Percentiles rank a stretch among this genome's conserved stretches.
Conservation (phyloP, 768 basidiomycete species). For the Baorangia bicolor region DNA sequence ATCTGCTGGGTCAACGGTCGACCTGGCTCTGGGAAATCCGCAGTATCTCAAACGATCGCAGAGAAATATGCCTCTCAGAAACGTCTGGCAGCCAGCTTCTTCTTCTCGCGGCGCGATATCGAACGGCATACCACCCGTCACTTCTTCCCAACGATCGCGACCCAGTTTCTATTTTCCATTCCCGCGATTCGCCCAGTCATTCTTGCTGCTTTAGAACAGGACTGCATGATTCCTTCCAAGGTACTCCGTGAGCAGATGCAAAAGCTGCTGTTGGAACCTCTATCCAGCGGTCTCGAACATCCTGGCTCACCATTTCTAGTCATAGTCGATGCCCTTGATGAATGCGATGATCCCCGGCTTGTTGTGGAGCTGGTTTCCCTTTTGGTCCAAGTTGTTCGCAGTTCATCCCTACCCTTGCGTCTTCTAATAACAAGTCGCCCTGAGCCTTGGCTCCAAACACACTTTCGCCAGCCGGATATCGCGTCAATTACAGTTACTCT, state of each 20-base stretch:
- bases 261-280: slow-evolving; percentile 23
- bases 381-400: slow-evolving; percentile 13
- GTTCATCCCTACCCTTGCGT: slow-evolving; percentile 18
- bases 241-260: slow-evolving; percentile 26
- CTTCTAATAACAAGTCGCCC: slow-evolving; percentile 26
- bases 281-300: slow-evolving; percentile 1
- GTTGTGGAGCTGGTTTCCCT: slow-evolving; percentile 23
- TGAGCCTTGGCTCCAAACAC: slow-evolving; percentile 15
- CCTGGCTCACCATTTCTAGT: slow-evolving; percentile 13
- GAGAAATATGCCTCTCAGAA: slow-evolving; percentile 11
- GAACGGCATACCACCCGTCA: slow-evolving; percentile 18
- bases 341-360: slow-evolving; percentile 24
- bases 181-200: slow-evolving; percentile 16
- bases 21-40: slow-evolving; percentile 20
- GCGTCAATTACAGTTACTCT: slow-evolving; percentile 6
- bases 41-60: slow-evolving; percentile 29
- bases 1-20: slow-evolving; percentile 23
- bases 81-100: slow-evolving; percentile 33
- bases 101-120: slow-evolving; percentile 29
- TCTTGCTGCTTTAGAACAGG: slow-evolving; percentile 15
- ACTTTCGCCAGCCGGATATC: slow-evolving; percentile 16
- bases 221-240: slow-evolving; percentile 19
- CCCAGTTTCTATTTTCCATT: slow-evolving; percentile 23
- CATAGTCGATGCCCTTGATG: slow-evolving; percentile 21
- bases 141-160: slow-evolving; percentile 32